Evolutionary conservation across 441 rosid species (phyloP).

Genomic region (Adansonia gregorii): DNA sequence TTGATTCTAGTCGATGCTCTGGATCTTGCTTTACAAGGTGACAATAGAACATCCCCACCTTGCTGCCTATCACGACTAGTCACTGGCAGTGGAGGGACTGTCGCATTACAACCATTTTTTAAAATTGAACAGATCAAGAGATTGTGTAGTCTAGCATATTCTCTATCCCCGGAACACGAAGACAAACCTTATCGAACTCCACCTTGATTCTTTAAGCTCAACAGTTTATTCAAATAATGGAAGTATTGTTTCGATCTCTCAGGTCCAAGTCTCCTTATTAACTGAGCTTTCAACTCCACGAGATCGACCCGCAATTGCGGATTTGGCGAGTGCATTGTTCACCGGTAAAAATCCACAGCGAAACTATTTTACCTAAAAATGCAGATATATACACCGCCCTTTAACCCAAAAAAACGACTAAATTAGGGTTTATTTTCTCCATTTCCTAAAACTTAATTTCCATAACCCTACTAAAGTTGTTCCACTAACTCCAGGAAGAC

Average conservation of each 20-base stretch:
- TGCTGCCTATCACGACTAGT: slow-evolving; percentile 31
- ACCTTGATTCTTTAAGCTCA: slow-evolving; percentile 54
- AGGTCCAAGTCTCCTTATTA: slow-evolving; percentile 56
- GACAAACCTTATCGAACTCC: slow-evolving; percentile 54
- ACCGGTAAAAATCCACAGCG: slow-evolving; percentile 8
- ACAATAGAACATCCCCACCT: slow-evolving; percentile 43
- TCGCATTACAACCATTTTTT: slow-evolving; percentile 49
- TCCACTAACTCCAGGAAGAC: slow-evolving; percentile 26
- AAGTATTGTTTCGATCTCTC: slow-evolving; percentile 52
- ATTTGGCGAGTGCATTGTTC: slow-evolving; percentile 39
- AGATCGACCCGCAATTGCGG: slow-evolving; percentile 44
- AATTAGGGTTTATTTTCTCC: slow-evolving; percentile 24
- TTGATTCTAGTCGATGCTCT: slow-evolving; percentile 36
- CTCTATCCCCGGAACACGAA: slow-evolving; percentile 55
- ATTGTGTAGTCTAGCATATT: slow-evolving; percentile 56
- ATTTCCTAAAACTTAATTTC: slow-evolving; percentile 6
- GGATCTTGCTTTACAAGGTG: slow-evolving; percentile 39
- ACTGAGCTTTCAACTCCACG: slow-evolving; percentile 47
- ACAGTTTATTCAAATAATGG: slow-evolving; percentile 45
- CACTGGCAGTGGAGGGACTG: slow-evolving; percentile 36
- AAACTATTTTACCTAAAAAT: slow-evolving; percentile 8
- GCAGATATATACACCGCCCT: background rate
- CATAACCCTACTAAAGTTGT: slow-evolving; percentile 19
- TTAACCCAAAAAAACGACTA: background rate
- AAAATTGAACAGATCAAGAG: slow-evolving; percentile 51